Conservation (phyloP, 2,329 filamentous ascomycete genomes). For the Penicillium sp. region DNA sequence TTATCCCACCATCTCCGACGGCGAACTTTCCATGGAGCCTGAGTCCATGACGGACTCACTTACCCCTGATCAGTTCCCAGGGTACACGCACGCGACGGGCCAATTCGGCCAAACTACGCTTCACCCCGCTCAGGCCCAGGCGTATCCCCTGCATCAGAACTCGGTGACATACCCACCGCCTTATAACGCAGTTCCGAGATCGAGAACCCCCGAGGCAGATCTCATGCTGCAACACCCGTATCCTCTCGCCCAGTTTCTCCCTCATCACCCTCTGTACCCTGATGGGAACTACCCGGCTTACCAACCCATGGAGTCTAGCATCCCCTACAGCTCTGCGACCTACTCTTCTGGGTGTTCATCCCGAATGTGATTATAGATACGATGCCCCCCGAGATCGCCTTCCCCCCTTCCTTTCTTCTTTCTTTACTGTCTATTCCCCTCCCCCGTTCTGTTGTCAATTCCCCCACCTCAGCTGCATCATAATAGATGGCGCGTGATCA, state of each 20-base stretch:
- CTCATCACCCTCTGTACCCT: constrained; percentile 19
- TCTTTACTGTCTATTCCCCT: constrained; percentile 1
- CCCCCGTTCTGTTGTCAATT: neutral
- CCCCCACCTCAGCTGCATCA: neutral
- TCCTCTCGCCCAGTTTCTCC: constrained; percentile 17
- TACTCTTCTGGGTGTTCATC: constrained; percentile 21
- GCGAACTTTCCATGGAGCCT: constrained; percentile 28
- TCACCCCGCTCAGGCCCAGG: constrained; percentile 15
- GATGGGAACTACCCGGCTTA: constrained; percentile 16
- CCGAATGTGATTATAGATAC: constrained; percentile 14
- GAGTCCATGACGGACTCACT: constrained; percentile 23
- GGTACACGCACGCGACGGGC: constrained; percentile 10
- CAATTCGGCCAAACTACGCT: constrained; percentile 17
- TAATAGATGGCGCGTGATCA: constrained; percentile 12
- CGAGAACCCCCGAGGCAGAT: constrained; percentile 18
- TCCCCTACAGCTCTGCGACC: constrained; percentile 17
- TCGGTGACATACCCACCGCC: constrained; percentile 35
- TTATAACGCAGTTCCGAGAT: constrained; percentile 29
- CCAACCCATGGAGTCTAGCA: constrained; percentile 16
- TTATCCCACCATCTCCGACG: constrained; percentile 25
- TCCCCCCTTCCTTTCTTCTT: neutral
- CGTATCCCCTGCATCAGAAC: constrained; percentile 29
- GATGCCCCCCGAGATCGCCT: neutral
- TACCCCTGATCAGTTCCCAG: constrained; percentile 15
- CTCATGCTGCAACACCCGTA: constrained; percentile 21